phyloP scores from a whole-genome alignment of 331 rosid genomes.

The Malus hybrid region DNA sequence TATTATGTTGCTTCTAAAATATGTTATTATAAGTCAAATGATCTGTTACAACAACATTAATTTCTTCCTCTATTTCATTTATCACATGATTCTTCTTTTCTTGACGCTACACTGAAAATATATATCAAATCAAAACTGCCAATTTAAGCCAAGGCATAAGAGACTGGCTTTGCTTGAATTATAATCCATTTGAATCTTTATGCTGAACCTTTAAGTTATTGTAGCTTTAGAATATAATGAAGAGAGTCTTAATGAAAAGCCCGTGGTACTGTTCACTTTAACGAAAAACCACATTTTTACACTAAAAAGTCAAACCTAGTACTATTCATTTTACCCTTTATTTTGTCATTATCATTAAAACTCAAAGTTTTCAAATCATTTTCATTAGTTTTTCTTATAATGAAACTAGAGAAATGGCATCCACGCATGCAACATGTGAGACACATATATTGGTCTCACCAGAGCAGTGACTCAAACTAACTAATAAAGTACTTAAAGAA shows the following conservation, averaged over 20 bases:
- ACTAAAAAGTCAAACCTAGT: too few species aligned
- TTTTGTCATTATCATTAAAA: too few species aligned
- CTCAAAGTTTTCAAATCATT: too few species aligned
- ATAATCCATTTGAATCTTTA: conserved; percentile 6
- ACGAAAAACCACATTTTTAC: too few species aligned
- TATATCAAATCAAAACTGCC: not conserved
- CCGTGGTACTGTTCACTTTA: too few species aligned
- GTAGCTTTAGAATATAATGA: not conserved
- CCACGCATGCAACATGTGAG: conserved; percentile 3
- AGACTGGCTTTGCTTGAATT: not conserved
- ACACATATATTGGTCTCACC: not conserved
- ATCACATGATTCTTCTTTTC: conserved; percentile 23
- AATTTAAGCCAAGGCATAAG: not conserved
- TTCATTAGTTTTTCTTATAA: not conserved
- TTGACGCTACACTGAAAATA: not conserved
- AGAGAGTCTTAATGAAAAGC: too few species aligned
- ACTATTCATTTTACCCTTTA: too few species aligned
- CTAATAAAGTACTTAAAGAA: not conserved
- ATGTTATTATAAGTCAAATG: conserved; percentile 30
- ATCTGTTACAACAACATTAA: conserved; percentile 39
- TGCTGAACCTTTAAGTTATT: not conserved
- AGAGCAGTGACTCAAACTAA: not conserved
- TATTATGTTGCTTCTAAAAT: conserved; percentile 14
- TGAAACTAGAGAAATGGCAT: not conserved
- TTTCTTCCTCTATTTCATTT: conserved; percentile 27